Evolutionary conservation across 441 rosid genomes (phyloP), one percentile per base, ranked within the genome.

Genomic region (Dalechampia spathulata): DNA sequence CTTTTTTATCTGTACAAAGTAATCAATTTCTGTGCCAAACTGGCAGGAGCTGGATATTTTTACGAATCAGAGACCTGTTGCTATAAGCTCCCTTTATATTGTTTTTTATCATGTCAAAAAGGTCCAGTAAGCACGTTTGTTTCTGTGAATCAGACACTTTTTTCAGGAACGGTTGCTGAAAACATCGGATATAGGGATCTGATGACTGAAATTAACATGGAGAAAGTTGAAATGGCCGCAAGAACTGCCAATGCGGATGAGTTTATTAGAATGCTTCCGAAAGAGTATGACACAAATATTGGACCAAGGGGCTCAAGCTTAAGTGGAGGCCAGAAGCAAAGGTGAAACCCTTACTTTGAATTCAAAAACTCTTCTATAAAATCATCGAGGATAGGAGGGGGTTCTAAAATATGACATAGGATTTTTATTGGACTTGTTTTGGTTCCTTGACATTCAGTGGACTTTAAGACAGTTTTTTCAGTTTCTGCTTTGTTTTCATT

Each of bases 301-400:
- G 98, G 98, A 53, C 91, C 93, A 28, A 81, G 93, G 57, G 98
- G 96, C 44, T 84, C 96, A 17, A 78, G 75, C 72, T 66, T 91
- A 76, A 91, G 98, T 47, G 98, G 95, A 55, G 98, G 98, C 39
- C 98, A 91, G 72, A 88, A 65, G 70, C 96, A 91, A 68, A 88
- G 98, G 98, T 85, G 52, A 65, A 65, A 44, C 15, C 22, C 38
- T 28, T n/a, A 23, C 36, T 36, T 46, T 27, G 17, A 38, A 48
- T 40, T 58, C 13, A 4, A 21, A 15, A 21, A 38, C 25, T 21
- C n/a, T 12, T 54, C 8, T 7, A 23, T 15, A 32, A 9, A 6
- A 2, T n/a, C 3, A 2, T 1, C 7, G 38, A 16, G 25, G 7
- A 23, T 50, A 0, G 7, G 37, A 4, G 10, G 9, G 10, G 36